Base-by-base conservation (phyloP, 257 asterid genomes). In the Fraxinus pennsylvanica region DNA sequence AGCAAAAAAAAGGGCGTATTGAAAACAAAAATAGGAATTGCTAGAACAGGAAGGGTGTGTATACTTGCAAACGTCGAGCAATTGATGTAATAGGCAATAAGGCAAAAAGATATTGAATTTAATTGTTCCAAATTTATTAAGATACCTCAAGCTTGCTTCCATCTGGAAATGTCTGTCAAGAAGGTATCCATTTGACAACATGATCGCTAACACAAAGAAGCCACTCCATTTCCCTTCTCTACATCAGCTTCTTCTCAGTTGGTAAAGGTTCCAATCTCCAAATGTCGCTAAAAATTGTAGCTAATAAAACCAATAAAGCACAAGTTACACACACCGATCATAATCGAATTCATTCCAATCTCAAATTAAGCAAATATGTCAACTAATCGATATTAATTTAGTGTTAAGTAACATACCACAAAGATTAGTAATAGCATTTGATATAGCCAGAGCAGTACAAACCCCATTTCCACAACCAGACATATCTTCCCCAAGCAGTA, bases 401-500 rank as follows among this genome's bases (percentile, higher is more conserved):
- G n/a, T 29, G 21, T 19, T 57, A 27, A 39, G 72, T 21, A 79
- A 72, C 83, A 32, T 82, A 93, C 98, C 98, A 79, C 89, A 91
- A 13, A 93, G 93, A 88, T 93, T 91, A 71, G 98, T 93, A n/a
- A 91, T 90, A 93, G 30, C 30, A 29, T 29, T 29, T 29, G 30
- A 29, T 29, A 29, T 29, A 29, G 30, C 30, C 30, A 29, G 85
- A 68, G 98, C 96, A 72, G 93, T 86, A 79, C 90, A 90, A 77
- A 93, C 97, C 43, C 98, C 97, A 86, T 89, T 90, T 77, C 96
- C 98, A 78, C 91, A 86, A 73, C 98, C 96, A 59, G 97, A 93
- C 97, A 93, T 93, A 72, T 93, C 97, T 82, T 93, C 97, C 22
- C 97, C 97, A 27, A 93, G 92, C 87, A 93, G 81, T 91, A 93